Conservation (phyloP, 768 basidiomycete species). For the Psilocybe azurescens region DNA sequence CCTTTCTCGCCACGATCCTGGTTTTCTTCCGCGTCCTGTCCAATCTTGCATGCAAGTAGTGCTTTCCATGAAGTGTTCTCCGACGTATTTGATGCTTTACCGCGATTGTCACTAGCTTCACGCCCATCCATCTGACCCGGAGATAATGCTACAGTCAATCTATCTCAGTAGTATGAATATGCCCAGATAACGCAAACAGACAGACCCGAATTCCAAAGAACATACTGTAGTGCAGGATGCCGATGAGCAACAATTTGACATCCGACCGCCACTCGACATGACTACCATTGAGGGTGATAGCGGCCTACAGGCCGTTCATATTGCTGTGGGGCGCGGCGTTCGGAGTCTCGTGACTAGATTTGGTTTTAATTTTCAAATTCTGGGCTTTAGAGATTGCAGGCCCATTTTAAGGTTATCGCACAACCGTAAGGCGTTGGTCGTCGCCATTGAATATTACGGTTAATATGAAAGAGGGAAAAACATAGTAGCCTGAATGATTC, state of each 20-base stretch:
- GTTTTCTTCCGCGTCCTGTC: neutral
- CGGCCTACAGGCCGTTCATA: no score
- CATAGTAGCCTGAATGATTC: no score
- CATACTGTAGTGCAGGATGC: neutral
- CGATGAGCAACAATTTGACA: neutral
- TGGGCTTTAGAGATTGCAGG: no score
- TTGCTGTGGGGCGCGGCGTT: no score
- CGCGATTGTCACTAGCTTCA: neutral
- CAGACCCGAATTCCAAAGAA: neutral
- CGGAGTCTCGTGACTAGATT: no score
- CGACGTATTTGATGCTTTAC: neutral
- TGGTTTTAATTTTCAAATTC: no score
- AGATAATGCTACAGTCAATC: neutral
- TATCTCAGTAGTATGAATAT: neutral
- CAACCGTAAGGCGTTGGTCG: no score
- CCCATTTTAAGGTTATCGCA: no score
- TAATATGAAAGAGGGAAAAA: no score
- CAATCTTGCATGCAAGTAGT: neutral
- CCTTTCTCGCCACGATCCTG: neutral
- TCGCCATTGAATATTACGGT: no score
- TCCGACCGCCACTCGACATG: neutral
- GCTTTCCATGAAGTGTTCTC: neutral
- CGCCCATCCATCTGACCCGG: neutral
- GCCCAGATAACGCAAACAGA: neutral
- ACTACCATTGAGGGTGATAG: no score